Evolutionary conservation across 2,329 filamentous ascomycete genomes (phyloP).

Genomic region (Penicillium frequentans): DNA sequence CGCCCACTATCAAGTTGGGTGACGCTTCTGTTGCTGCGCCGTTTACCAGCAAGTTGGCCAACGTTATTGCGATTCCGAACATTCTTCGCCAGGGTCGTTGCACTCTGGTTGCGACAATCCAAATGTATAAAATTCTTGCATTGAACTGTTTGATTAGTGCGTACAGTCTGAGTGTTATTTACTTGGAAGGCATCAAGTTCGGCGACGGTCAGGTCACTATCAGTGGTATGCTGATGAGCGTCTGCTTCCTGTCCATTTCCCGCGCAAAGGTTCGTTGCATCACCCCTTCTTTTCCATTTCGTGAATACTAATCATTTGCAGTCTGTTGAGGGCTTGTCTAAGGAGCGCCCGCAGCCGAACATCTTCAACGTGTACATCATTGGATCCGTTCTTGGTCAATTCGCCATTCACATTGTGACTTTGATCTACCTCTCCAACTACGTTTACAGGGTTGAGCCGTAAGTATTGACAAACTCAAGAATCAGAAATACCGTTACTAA

Average conservation of each 20-base stretch:
- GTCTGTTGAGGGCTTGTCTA: conserved; percentile 91
- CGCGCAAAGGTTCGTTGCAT: conserved; percentile 69
- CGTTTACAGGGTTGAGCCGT: conserved; percentile 83
- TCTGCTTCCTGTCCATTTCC: conserved; percentile 98
- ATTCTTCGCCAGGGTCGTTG: conserved; percentile 97
- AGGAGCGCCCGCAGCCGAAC: conserved; percentile 95
- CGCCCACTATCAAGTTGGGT: conserved; percentile 92
- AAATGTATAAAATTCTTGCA: conserved; percentile 99
- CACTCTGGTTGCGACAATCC: conserved; percentile 95
- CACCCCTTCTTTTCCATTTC: not conserved
- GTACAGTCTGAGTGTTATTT: conserved; percentile 93
- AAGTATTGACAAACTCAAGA: conserved; percentile 43
- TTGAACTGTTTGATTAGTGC: conserved; percentile 97
- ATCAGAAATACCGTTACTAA: conserved; percentile 27
- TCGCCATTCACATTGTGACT: conserved; percentile 91
- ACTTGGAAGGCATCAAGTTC: conserved; percentile 98
- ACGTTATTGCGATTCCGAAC: conserved; percentile 95
- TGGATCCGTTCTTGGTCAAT: conserved; percentile 93
- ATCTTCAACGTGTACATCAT: conserved; percentile 99
- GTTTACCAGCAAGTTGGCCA: conserved; percentile 95
- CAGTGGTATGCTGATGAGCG: conserved; percentile 99
- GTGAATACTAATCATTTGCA: conserved; percentile 29
- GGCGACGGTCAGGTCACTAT: conserved; percentile 98
- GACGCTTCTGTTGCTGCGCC: conserved; percentile 96
- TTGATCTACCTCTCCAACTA: conserved; percentile 91